Conservation (phyloP, 768 basidiomycete species). For the Leccinum truebloodii region DNA sequence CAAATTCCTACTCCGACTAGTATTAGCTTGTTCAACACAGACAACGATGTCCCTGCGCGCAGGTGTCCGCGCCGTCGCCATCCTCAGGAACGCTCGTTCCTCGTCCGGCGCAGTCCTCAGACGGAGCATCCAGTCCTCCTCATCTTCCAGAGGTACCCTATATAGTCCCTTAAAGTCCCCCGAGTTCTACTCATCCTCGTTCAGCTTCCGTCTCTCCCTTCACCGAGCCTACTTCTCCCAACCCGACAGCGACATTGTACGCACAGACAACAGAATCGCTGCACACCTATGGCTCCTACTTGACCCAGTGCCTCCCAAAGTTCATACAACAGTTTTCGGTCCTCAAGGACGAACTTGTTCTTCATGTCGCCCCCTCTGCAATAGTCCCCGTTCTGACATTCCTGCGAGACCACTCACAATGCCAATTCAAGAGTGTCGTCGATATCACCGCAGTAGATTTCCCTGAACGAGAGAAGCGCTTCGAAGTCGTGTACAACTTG, state of each 20-base stretch:
- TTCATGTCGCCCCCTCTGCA: constrained; percentile 82
- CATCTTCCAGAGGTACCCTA: constrained; percentile 48
- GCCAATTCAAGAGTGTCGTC: constrained; percentile 90
- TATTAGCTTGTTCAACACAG: background rate
- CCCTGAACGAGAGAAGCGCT: constrained; percentile 89
- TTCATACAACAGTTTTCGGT: constrained; percentile 98
- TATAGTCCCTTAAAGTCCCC: background rate
- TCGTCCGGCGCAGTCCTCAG: constrained; percentile 27
- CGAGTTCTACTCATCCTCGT: constrained; percentile 12
- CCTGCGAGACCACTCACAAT: constrained; percentile 92
- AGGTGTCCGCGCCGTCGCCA: constrained; percentile 44
- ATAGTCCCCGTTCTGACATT: constrained; percentile 87
- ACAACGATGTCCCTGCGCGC: constrained; percentile 45
- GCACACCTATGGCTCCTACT: constrained; percentile 91
- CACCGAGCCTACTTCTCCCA: constrained; percentile 84
- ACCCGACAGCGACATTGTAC: constrained; percentile 74
- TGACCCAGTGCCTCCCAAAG: constrained; percentile 92
- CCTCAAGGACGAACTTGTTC: constrained; percentile 90
- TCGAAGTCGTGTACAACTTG: constrained; percentile 96
- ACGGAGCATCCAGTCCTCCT: constrained; percentile 50
- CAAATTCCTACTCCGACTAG: constrained; percentile 33
- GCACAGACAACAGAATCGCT: constrained; percentile 74
- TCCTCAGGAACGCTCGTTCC: constrained; percentile 42
- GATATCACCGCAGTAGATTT: constrained; percentile 97
- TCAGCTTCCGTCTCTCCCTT: constrained; percentile 78